Conservation (phyloP, 2,329 filamentous ascomycete genomes). For the Microcera coccophila region DNA sequence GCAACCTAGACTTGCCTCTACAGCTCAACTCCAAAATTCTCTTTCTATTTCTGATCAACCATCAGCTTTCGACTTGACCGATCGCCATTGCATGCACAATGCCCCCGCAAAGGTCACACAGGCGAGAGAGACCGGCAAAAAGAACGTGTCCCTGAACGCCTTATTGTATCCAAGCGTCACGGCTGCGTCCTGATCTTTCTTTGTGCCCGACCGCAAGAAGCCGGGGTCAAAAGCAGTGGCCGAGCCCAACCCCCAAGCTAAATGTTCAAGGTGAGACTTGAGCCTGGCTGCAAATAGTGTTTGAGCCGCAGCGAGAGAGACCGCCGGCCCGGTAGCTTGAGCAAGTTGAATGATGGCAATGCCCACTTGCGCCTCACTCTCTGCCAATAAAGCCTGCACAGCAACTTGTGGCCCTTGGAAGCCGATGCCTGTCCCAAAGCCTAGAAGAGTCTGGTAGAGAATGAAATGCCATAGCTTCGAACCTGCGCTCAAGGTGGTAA, state of each 20-base stretch:
- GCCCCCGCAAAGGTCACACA: neutral
- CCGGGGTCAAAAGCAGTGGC: neutral
- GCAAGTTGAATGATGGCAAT: neutral
- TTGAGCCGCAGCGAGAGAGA: neutral
- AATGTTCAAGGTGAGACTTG: neutral
- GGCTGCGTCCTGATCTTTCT: neutral
- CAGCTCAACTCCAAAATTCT: no score
- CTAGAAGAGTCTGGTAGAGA: neutral
- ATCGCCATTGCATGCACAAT: neutral
- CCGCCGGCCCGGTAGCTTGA: neutral
- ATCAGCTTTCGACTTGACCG: no score
- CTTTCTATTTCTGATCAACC: no score
- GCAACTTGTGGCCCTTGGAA: neutral
- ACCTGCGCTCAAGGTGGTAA: neutral
- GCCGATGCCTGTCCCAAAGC: neutral
- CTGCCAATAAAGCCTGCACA: neutral
- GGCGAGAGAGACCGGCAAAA: neutral
- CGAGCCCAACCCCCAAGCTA: neutral
- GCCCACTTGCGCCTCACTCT: neutral
- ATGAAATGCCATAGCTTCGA: neutral
- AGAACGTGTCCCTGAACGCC: neutral
- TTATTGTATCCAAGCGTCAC: neutral
- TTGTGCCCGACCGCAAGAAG: neutral
- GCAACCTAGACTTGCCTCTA: no score
- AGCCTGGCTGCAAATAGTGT: conserved; percentile 30